phyloP scores from a whole-genome alignment of 192 early-diverging fungal genomes.

The Backusella psychrophila region DNA sequence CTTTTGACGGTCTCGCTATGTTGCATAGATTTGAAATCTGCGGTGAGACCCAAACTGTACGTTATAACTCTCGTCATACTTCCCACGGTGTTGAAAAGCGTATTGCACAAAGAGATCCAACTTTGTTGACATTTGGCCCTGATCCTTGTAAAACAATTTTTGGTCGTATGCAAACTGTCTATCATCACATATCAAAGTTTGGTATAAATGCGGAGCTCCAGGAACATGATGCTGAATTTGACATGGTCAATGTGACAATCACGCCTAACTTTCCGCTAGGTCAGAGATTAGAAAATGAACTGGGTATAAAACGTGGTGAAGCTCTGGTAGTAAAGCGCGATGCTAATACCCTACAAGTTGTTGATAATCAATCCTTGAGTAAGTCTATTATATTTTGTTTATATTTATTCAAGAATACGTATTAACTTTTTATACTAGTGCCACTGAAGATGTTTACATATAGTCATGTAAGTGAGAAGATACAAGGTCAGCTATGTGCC shows the following conservation, averaged over 20 bases:
- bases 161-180: slow-evolving; percentile 33
- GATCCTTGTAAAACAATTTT: slow-evolving; percentile 36
- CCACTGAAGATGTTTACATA: slow-evolving; percentile 40
- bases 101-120: slow-evolving; percentile 28
- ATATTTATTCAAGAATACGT: not conserved
- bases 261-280: slow-evolving; percentile 41
- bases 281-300: slow-evolving; percentile 14
- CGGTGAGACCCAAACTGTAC: slow-evolving; percentile 19
- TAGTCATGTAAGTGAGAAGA: slow-evolving; percentile 22
- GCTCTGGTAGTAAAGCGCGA: slow-evolving; percentile 37
- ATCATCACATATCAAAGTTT: slow-evolving; percentile 30
- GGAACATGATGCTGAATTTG: slow-evolving; percentile 36
- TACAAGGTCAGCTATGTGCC: slow-evolving; percentile 35
- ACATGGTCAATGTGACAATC: slow-evolving; percentile 39
- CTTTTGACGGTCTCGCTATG: slow-evolving; percentile 41
- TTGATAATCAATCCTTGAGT: slow-evolving; percentile 30
- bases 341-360: slow-evolving; percentile 36
- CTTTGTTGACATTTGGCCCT: slow-evolving; percentile 39
- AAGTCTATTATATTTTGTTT: not conserved
- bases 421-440: slow-evolving; percentile 11
- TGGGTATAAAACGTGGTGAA: slow-evolving; percentile 22
- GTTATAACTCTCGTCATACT: slow-evolving; percentile 33
- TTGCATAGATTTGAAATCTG: slow-evolving; percentile 32
- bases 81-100: slow-evolving; percentile 35
- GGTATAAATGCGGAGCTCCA: slow-evolving; percentile 14